phyloP scores from a whole-genome alignment of 1,139 yeast species.

The Wickerhamomyces sp. region DNA sequence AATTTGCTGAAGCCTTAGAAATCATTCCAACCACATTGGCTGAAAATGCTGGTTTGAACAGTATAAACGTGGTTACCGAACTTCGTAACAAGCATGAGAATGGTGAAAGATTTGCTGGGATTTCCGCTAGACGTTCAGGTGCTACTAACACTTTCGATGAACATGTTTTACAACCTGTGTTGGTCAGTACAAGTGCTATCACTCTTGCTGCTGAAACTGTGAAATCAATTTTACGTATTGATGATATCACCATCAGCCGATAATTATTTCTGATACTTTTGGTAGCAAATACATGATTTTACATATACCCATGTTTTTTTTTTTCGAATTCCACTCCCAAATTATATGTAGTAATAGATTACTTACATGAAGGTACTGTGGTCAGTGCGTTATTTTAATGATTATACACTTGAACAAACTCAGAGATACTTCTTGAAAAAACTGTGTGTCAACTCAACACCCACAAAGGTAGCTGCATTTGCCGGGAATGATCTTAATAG shows the following conservation, averaged over 20 bases:
- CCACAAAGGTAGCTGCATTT: slow-evolving; percentile 94
- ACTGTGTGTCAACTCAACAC: slow-evolving; percentile 84
- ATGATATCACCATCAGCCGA: slow-evolving; percentile 85
- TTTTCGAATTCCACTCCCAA: no score
- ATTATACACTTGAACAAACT: no score
- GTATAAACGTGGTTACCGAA: slow-evolving; percentile 92
- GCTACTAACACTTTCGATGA: slow-evolving; percentile 90
- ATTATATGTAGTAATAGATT: no score
- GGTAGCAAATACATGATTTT: no score
- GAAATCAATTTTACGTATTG: slow-evolving; percentile 90
- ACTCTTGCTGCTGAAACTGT: slow-evolving; percentile 95
- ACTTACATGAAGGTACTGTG: no score
- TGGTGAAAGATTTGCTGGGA: slow-evolving; percentile 94
- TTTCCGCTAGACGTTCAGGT: slow-evolving; percentile 89
- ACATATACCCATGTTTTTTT: no score
- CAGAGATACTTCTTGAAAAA: slow-evolving; percentile 43
- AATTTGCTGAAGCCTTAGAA: slow-evolving; percentile 92
- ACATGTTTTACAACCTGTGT: slow-evolving; percentile 92
- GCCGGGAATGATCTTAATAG: slow-evolving; percentile 94
- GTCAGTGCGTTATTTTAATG: no score
- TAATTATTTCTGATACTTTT: slow-evolving; percentile 28
- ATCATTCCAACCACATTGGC: slow-evolving; percentile 96
- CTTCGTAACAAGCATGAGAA: slow-evolving; percentile 86
- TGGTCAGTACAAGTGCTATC: slow-evolving; percentile 91
- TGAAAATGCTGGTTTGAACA: slow-evolving; percentile 95